These are phyloP conservation scores for Corchorus olitorius DNA, from an alignment of 345 rosid genomes.

Conservation along the genomic window DNA sequence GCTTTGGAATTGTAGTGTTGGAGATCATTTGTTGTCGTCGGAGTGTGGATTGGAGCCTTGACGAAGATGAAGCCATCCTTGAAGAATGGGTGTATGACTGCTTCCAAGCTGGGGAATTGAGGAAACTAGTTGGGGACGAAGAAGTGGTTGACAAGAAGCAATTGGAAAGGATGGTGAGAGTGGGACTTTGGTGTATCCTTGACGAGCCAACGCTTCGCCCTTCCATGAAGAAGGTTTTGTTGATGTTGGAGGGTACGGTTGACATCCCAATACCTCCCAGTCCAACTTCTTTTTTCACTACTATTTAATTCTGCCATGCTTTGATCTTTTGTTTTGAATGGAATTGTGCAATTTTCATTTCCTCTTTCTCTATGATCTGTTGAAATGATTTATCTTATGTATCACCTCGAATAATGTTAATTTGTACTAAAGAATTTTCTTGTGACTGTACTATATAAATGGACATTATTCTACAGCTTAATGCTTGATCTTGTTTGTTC, in stretches of 20 bases:
- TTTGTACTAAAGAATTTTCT: too few species aligned
- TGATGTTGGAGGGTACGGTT: neutral
- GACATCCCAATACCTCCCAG: too few species aligned
- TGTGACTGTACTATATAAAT: too few species aligned
- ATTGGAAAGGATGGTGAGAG: conserved; percentile 19
- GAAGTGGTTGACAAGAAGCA: conserved; percentile 5
- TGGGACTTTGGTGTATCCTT: conserved; percentile 30
- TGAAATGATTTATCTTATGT: too few species aligned
- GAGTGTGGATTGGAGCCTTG: conserved; percentile 13
- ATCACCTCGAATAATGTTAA: too few species aligned
- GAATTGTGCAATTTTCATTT: too few species aligned
- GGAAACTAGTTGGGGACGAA: conserved; percentile 18
- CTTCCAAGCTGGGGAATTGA: conserved; percentile 23
- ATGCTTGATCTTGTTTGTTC: too few species aligned
- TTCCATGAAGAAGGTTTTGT: conserved; percentile 28
- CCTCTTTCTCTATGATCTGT: too few species aligned
- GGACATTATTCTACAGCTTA: too few species aligned
- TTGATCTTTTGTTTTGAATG: too few species aligned
- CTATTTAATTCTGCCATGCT: too few species aligned
- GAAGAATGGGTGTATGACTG: conserved; percentile 25
- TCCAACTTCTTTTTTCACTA: too few species aligned
- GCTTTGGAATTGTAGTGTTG: conserved; percentile 29
- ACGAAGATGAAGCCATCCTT: conserved; percentile 24
- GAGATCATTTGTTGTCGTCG: conserved; percentile 31
- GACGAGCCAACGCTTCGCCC: conserved; percentile 30